Conservation (phyloP, 768 basidiomycete species). For the Paxillus rubicundulus region DNA sequence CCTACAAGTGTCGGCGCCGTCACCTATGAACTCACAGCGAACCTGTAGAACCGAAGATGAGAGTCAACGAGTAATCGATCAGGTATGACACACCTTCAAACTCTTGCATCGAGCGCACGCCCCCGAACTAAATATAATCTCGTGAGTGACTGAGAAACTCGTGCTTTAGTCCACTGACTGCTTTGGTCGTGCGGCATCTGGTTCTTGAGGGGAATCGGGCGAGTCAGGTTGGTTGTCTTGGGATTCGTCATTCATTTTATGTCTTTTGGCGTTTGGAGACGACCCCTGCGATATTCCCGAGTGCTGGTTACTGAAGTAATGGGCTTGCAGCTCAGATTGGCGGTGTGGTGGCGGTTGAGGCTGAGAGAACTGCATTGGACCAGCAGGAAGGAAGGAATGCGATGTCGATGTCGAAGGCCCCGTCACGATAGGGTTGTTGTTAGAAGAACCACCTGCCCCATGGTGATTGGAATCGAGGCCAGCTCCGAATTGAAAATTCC, state of each 20-base stretch:
- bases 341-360: constrained; percentile 28
- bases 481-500: constrained; percentile 15
- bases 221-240: constrained; percentile 15
- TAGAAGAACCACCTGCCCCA: constrained; percentile 14
- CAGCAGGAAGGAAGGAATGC: constrained; percentile 18
- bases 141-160: neutral
- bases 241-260: constrained; percentile 19
- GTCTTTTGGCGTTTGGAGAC: constrained; percentile 16
- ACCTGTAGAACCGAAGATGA: constrained; percentile 45
- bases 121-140: constrained; percentile 38
- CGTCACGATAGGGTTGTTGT: neutral
- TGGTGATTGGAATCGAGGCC: constrained; percentile 3
- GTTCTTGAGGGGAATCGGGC: constrained; percentile 20
- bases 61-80: neutral
- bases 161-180: constrained; percentile 13
- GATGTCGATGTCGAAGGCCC: constrained; percentile 7
- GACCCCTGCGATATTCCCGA: constrained; percentile 1
- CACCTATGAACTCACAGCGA: constrained; percentile 71
- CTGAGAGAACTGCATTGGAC: constrained; percentile 31
- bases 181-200: constrained; percentile 19
- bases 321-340: constrained; percentile 29
- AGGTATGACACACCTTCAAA: constrained; percentile 37
- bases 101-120: constrained; percentile 73
- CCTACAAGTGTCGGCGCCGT: constrained; percentile 65
- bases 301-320: constrained; percentile 16